phyloP scores from a whole-genome alignment of 2,329 filamentous ascomycete genomes.

The Diaporthe citri region DNA sequence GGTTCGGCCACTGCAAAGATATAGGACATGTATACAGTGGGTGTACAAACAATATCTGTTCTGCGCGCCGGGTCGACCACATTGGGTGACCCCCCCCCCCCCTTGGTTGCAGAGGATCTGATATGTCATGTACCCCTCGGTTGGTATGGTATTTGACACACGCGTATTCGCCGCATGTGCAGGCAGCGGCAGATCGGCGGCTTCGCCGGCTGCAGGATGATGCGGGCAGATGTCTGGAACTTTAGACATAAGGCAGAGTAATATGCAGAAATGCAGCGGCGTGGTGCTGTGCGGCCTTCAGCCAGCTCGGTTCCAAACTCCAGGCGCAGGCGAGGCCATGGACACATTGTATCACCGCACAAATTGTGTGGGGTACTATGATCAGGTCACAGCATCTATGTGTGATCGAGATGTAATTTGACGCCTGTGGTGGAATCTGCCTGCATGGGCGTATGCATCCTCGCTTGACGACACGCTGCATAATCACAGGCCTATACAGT shows the following conservation, averaged over 20 bases:
- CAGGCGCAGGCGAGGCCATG: not conserved
- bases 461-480: constrained; percentile 18
- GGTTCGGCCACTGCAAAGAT: constrained; percentile 4
- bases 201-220: constrained; percentile 21
- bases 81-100: not conserved
- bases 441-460: constrained; percentile 10
- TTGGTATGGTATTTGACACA: not conserved
- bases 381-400: constrained; percentile 1
- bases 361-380: constrained; percentile 1
- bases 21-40: not conserved
- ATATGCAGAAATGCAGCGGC: constrained; percentile 13
- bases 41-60: not conserved
- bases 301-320: constrained; percentile 11
- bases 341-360: not conserved
- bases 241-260: not conserved
- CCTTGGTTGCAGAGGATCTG: not conserved
- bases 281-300: not conserved
- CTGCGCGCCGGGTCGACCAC: not conserved
- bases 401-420: constrained; percentile 28
- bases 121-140: not conserved
- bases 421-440: constrained; percentile 16
- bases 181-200: constrained; percentile 13
- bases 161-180: not conserved
- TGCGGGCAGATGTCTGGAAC: not conserved
- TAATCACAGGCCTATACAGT: not conserved